Evolutionary conservation across 768 basidiomycete genomes (phyloP).

Genomic region (Lactifluus piperatus): DNA sequence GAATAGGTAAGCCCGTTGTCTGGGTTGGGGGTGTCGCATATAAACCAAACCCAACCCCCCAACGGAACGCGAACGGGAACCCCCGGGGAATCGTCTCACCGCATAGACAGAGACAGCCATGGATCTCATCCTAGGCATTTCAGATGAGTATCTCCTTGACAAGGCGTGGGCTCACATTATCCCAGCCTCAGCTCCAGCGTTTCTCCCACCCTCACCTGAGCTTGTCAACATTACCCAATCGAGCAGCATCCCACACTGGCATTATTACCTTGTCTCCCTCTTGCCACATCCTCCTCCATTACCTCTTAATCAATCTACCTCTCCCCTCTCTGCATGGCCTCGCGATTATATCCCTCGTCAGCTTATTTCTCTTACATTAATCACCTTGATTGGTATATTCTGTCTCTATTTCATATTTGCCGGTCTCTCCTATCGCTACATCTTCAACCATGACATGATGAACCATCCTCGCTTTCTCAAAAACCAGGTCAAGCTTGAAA

Average conservation of each 20-base stretch:
- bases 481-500: constrained; percentile 79
- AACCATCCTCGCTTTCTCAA: constrained; percentile 88
- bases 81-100: too few species aligned
- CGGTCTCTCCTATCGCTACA: constrained; percentile 67
- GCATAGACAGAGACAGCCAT: constrained; percentile 31
- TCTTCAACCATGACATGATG: constrained; percentile 97
- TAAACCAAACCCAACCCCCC: too few species aligned
- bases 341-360: constrained; percentile 79
- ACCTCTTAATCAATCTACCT: too few species aligned
- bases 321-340: constrained; percentile 64
- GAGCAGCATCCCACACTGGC: constrained; percentile 26
- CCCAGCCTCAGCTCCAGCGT: constrained; percentile 45
- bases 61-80: too few species aligned
- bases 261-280: constrained; percentile 43
- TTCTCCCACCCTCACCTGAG: constrained; percentile 20
- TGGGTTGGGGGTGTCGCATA: too few species aligned
- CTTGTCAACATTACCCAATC: constrained; percentile 17
- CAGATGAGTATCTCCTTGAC: constrained; percentile 73
- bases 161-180: constrained; percentile 65
- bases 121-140: constrained; percentile 73
- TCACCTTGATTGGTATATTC: constrained; percentile 79
- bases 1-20: too few species aligned
- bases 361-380: constrained; percentile 51
- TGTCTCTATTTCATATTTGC: constrained; percentile 86
- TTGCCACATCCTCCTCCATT: constrained; percentile 44